Conservation (phyloP, 192 early-diverging fungal genomes). For the Backusella mclennaniae region DNA sequence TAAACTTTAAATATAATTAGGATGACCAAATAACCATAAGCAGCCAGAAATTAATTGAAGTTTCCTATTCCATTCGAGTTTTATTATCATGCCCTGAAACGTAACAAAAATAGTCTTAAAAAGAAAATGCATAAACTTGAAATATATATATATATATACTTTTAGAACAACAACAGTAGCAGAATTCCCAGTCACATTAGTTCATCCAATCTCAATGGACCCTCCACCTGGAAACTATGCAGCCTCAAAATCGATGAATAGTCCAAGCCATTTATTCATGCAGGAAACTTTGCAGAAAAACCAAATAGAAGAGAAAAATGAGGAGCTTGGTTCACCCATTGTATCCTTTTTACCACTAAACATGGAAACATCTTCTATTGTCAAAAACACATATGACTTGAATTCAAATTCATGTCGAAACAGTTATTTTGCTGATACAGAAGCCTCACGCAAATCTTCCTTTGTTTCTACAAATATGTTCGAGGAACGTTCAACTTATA, state of each 20-base stretch:
- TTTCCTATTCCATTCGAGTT: slow-evolving; percentile 6
- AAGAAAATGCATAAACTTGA: background rate
- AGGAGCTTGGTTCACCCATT: background rate
- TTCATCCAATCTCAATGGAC: slow-evolving; percentile 17
- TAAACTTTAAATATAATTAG: background rate
- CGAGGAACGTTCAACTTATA: background rate
- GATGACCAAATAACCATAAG: background rate
- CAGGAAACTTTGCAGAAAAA: background rate
- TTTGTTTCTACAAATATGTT: background rate
- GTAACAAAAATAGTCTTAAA: background rate
- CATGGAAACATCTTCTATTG: slow-evolving; percentile 1
- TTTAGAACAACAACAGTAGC: slow-evolving; percentile 14
- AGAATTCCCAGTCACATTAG: slow-evolving; percentile 16
- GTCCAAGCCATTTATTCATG: background rate
- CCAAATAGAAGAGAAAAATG: background rate
- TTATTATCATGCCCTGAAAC: background rate
- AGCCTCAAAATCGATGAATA: background rate
- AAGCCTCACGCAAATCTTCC: background rate
- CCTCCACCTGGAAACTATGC: slow-evolving; percentile 16
- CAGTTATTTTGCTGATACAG: background rate
- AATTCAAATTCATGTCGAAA: background rate
- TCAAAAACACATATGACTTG: background rate
- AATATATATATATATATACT: background rate
- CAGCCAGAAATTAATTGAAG: slow-evolving; percentile 9
- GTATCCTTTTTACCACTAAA: background rate